Evolutionary conservation across 768 basidiomycete genomes (phyloP).

Genomic region (Russula compacta): DNA sequence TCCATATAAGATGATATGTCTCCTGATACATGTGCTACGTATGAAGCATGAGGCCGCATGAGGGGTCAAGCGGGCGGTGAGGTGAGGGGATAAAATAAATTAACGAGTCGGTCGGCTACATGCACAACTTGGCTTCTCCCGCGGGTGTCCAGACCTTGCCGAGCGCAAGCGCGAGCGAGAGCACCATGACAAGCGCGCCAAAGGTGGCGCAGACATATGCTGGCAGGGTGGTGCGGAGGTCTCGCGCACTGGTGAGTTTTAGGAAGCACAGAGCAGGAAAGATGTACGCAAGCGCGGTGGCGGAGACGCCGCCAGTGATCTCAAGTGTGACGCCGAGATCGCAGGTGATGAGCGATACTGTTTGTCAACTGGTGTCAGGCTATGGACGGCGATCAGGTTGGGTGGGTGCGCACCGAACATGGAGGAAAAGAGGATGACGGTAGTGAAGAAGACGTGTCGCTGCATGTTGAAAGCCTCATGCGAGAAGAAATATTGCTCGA

Average conservation of each 20-base stretch:
- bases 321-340: constrained; percentile 98
- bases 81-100: not conserved
- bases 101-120: constrained; percentile 27
- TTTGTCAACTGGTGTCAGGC: not conserved
- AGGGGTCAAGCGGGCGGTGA: not conserved
- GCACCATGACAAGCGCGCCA: constrained; percentile 65
- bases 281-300: constrained; percentile 87
- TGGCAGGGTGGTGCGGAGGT: constrained; percentile 58
- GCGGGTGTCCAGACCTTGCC: constrained; percentile 69
- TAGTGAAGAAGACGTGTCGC: constrained; percentile 88
- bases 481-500: constrained; percentile 94
- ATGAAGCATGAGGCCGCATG: not conserved
- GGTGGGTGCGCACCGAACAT: constrained; percentile 57
- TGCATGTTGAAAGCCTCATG: constrained; percentile 74
- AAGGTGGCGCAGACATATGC: constrained; percentile 66
- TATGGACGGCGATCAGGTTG: not conserved
- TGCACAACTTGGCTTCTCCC: constrained; percentile 64
- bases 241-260: constrained; percentile 60
- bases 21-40: constrained; percentile 12
- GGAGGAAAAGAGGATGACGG: constrained; percentile 67
- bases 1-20: constrained; percentile 6
- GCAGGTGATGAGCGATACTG: constrained; percentile 87
- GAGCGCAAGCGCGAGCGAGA: constrained; percentile 70
- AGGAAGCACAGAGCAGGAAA: constrained; percentile 84
- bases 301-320: constrained; percentile 94